phyloP scores from a whole-genome alignment of 305 asterid genomes.

The Solanum hybrid region DNA sequence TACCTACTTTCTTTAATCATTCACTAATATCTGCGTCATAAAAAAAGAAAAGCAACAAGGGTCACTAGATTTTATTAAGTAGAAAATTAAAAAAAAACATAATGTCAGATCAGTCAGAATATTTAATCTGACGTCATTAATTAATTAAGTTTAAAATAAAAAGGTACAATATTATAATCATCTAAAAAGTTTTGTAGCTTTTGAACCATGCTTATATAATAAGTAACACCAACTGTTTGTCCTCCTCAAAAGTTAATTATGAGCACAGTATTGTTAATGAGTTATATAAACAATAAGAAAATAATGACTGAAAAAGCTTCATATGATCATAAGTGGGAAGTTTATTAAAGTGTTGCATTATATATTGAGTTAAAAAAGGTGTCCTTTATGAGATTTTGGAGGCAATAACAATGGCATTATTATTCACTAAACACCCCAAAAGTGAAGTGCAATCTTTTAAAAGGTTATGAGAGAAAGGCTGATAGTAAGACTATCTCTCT shows the following conservation, averaged over 20 bases:
- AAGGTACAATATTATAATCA: neutral
- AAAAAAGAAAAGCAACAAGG: neutral
- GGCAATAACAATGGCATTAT: neutral
- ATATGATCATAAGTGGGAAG: neutral
- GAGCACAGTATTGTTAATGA: neutral
- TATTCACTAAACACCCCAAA: neutral
- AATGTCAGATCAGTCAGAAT: neutral
- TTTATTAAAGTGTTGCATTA: neutral
- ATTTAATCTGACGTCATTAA: neutral
- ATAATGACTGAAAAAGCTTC: neutral
- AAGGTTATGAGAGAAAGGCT: neutral
- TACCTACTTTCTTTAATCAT: neutral
- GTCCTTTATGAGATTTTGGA: neutral
- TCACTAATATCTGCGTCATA: neutral
- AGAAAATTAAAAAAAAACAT: neutral
- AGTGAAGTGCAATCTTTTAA: neutral
- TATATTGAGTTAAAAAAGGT: neutral
- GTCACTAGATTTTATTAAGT: neutral
- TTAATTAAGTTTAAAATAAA: neutral
- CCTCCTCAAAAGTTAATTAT: neutral
- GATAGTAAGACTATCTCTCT: neutral
- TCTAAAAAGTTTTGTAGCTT: neutral
- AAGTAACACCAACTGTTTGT: neutral
- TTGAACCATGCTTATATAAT: neutral
- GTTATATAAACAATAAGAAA: neutral